Evolutionary conservation across 2,329 filamentous ascomycete genomes (phyloP).

Genomic region (Stemphylium vesicarium): DNA sequence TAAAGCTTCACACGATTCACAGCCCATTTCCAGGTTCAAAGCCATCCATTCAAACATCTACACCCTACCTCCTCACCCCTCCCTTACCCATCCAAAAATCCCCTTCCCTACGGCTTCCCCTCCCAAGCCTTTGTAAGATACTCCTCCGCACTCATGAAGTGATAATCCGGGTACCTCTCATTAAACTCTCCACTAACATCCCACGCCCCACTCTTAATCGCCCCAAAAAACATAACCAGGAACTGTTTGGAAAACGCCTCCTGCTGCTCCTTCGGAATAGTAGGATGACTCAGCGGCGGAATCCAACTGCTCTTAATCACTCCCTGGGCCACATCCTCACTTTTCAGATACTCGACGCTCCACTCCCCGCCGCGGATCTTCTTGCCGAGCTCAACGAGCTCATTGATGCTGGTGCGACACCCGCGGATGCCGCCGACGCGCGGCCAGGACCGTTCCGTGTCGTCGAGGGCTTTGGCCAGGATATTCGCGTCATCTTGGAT

Average conservation of each 20-base stretch:
- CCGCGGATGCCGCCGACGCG: conserved; percentile 36
- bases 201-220: conserved; percentile 53
- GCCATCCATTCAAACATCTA: background rate
- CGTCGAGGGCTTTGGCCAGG: conserved; percentile 33
- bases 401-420: conserved; percentile 29
- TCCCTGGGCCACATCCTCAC: conserved; percentile 57
- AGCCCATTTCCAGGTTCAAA: background rate
- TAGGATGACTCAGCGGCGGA: conserved; percentile 41
- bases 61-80: too few species aligned
- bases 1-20: too few species aligned
- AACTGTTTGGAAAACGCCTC: conserved; percentile 47
- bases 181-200: conserved; percentile 56
- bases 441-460: conserved; percentile 33
- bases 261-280: conserved; percentile 46
- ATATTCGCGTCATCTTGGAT: conserved; percentile 35
- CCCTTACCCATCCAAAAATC: background rate
- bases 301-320: conserved; percentile 51
- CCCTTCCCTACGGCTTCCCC: conserved; percentile 39
- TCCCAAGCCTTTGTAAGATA: conserved; percentile 53
- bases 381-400: conserved; percentile 38
- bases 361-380: conserved; percentile 41
- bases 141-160: conserved; percentile 52
- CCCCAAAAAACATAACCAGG: conserved; percentile 52
- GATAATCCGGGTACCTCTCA: conserved; percentile 52
- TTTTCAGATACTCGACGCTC: conserved; percentile 54